These are phyloP conservation scores for Geum urbanum DNA, from an alignment of 306 rosid genomes.

Conservation along the genomic window DNA sequence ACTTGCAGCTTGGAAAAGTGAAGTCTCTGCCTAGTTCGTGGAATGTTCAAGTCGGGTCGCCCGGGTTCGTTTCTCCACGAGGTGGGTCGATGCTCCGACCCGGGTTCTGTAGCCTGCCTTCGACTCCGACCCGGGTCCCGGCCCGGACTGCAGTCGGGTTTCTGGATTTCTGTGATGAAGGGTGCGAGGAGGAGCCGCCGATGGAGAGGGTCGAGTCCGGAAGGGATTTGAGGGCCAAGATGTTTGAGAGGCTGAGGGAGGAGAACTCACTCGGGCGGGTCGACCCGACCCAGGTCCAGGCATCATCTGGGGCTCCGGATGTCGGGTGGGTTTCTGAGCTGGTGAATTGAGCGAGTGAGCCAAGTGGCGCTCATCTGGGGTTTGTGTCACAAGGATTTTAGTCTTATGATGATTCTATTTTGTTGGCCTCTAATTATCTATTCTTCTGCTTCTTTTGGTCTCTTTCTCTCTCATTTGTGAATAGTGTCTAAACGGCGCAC, in stretches of 20 bases:
- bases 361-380: background rate
- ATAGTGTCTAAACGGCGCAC: conserved; percentile 27
- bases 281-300: conserved; percentile 30
- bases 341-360: conserved; percentile 38
- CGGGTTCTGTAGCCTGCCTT: conserved; percentile 66
- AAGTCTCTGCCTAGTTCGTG: conserved; percentile 55
- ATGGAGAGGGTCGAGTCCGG: conserved; percentile 98
- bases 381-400: background rate
- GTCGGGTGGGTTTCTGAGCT: conserved; percentile 84
- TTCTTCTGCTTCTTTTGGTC: conserved; percentile 10
- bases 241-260: conserved; percentile 78
- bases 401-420: conserved; percentile 19
- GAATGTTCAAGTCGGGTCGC: conserved; percentile 47
- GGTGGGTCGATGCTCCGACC: conserved; percentile 59
- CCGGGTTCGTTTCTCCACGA: conserved; percentile 57
- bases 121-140: conserved; percentile 62
- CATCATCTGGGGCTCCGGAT: conserved; percentile 45
- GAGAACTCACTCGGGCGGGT: conserved; percentile 56
- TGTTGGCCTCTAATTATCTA: conserved; percentile 10
- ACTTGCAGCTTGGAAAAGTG: conserved; percentile 62
- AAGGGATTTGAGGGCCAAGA: conserved; percentile 60
- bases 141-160: conserved; percentile 35
- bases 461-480: conserved; percentile 25
- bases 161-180: conserved; percentile 47
- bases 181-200: conserved; percentile 61